Percentiles rank a stretch among this genome's conserved stretches.
Conservation (phyloP, 306 rosid genomes). For the Cicer pinnatifidum region DNA sequence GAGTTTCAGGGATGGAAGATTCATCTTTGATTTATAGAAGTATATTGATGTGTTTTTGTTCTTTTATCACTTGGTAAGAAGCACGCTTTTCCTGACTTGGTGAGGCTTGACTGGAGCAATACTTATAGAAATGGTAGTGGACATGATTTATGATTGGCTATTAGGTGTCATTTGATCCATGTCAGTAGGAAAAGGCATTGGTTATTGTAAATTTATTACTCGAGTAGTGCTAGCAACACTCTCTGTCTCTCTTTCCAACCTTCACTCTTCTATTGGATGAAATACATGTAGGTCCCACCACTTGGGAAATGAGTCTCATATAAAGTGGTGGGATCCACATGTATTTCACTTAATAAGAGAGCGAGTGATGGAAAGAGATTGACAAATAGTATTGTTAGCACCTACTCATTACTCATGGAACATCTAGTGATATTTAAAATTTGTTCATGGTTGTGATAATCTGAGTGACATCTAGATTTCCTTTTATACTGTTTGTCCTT, state of each 20-base stretch:
- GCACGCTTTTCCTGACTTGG: background rate
- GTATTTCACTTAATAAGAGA: too few relatives aligned
- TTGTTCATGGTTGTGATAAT: conserved; percentile 39
- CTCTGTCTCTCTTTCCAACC: too few relatives aligned
- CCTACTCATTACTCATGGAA: background rate
- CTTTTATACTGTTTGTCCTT: conserved; percentile 36
- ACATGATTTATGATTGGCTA: background rate
- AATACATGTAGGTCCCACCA: too few relatives aligned
- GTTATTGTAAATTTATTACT: background rate
- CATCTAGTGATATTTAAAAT: conserved; percentile 22
- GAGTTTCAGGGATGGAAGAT: background rate
- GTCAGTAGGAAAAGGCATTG: too few relatives aligned
- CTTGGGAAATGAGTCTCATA: too few relatives aligned
- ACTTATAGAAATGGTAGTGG: background rate
- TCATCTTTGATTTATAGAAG: background rate
- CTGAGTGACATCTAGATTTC: conserved; percentile 34
- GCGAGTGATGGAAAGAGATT: too few relatives aligned
- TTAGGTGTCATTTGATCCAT: too few relatives aligned
- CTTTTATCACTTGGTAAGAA: background rate
- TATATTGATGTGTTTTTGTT: background rate
- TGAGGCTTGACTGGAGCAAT: background rate
- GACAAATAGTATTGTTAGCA: too few relatives aligned
- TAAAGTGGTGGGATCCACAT: too few relatives aligned
- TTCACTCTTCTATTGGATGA: too few relatives aligned
- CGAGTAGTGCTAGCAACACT: too few relatives aligned